Evolutionary conservation across 1,139 yeast genomes (phyloP).

Genomic region (Oligophagozyma castellii): DNA sequence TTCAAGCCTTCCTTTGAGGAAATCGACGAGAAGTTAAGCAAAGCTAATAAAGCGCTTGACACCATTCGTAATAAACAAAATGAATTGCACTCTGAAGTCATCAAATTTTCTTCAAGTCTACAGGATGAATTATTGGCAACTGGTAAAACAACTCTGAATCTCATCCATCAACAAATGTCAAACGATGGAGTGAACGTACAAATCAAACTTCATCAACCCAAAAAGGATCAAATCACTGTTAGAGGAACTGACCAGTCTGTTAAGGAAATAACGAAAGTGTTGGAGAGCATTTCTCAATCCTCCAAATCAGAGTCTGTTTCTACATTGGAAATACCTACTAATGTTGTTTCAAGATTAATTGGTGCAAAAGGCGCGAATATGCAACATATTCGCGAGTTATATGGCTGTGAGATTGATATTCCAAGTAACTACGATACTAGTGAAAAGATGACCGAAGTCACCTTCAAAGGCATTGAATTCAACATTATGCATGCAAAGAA

Average conservation of each 20-base stretch:
- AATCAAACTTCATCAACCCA: conserved; percentile 20
- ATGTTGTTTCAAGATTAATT: conserved; percentile 63
- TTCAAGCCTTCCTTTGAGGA: conserved; percentile 41
- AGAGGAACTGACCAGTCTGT: conserved; percentile 24
- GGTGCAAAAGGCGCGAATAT: conserved; percentile 80
- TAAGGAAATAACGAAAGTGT: conserved; percentile 15
- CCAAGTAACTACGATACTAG: conserved; percentile 23
- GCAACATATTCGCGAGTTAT: conserved; percentile 59
- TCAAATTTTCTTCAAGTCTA: conserved; percentile 40
- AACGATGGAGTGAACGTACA: conserved; percentile 37
- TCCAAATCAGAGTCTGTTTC: conserved; percentile 23
- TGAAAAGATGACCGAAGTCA: conserved; percentile 40
- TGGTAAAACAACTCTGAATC: conserved; percentile 15
- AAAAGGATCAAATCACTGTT: conserved; percentile 16
- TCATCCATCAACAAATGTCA: conserved; percentile 28
- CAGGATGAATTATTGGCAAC: conserved; percentile 40
- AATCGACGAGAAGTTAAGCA: conserved; percentile 31
- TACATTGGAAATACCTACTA: conserved; percentile 48
- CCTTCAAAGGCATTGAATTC: conserved; percentile 62
- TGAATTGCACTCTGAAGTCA: conserved; percentile 36
- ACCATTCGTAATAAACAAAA: conserved; percentile 46
- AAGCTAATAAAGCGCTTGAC: conserved; percentile 38
- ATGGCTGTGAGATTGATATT: conserved; percentile 66
- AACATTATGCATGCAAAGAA: conserved; percentile 66
- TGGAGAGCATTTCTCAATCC: conserved; percentile 13